These are phyloP conservation scores for Podosphaera leucotricha DNA, from an alignment of 2,329 filamentous ascomycete genomes.

Conservation along the genomic window DNA sequence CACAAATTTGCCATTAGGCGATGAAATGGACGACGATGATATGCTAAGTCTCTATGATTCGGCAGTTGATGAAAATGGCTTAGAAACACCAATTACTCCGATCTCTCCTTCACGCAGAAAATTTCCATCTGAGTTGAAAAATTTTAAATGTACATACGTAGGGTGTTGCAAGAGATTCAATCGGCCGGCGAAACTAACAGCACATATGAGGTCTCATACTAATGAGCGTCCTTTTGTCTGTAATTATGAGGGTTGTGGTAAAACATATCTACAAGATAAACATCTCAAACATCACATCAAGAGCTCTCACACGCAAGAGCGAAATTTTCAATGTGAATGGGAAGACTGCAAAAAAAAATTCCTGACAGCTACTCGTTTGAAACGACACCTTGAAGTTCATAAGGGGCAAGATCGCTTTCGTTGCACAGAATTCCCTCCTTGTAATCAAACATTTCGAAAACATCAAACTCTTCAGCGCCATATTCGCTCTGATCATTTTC, in stretches of 20 bases:
- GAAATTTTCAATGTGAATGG: slow-evolving; percentile 47
- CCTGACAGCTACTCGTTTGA: slow-evolving; percentile 53
- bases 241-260: slow-evolving; percentile 44
- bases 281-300: slow-evolving; percentile 72
- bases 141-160: slow-evolving; percentile 48
- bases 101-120: slow-evolving; percentile 24
- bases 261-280: slow-evolving; percentile 67
- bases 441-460: slow-evolving; percentile 63
- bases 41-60: slow-evolving; percentile 13
- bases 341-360: slow-evolving; percentile 59
- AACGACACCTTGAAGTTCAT: slow-evolving; percentile 57
- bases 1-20: background rate
- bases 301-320: slow-evolving; percentile 50
- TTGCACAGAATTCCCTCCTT: slow-evolving; percentile 47
- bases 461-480: slow-evolving; percentile 69
- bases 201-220: slow-evolving; percentile 65
- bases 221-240: slow-evolving; percentile 66
- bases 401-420: slow-evolving; percentile 51
- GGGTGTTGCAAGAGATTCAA: slow-evolving; percentile 70
- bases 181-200: slow-evolving; percentile 54
- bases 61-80: slow-evolving; percentile 15
- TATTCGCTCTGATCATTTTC: slow-evolving; percentile 51
- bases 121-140: slow-evolving; percentile 52
- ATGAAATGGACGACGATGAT: background rate
- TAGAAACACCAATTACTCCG: slow-evolving; percentile 25